Evolutionary conservation across 176 grass and related monocot genomes (phyloP), one percentile per base, ranked within the genome.

Genomic region (Oryza meyeriana): DNA sequence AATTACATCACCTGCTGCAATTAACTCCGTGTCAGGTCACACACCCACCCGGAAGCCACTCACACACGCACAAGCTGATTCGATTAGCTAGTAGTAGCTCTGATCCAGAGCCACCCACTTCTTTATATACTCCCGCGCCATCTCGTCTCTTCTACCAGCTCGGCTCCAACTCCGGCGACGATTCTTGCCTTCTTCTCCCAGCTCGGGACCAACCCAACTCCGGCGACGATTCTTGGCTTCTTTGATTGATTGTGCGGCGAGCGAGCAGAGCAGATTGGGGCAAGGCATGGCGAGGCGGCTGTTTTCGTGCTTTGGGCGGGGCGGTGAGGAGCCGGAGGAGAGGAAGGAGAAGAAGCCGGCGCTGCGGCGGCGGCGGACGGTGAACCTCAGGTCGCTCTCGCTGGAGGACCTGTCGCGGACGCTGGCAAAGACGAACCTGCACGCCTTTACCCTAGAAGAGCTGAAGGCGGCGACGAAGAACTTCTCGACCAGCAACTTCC

Each of bases 371-470:
- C 34, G 69, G 65, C 25, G 83, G 66, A 89, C 79, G 73, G 83
- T 79, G 59, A 89, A 89, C 83, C 74, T 68, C 36, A 63, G 86
- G 26, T 92, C 88, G 28, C 86, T 98, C 74, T 89, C 92, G 22
- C 82, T 90, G 63, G 86, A 93, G 85, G 90, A 98, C 52, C 77
- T 94, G 80, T 94, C 92, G 77, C 36, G 86, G 74, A 91, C 91
- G 67, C 92, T 98, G 70, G 88, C 69, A 22, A 86, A 78, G 2
- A 94, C 95, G 10, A 91, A 75, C 62, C 95, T 98, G 47, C 86
- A 93, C 83, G 88, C 86, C 29, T 98, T 98, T 88, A 98, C 90
- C 71, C 81, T 94, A 30, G 88, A 81, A 6, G 95, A 98, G 88
- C 89, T 98, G 31, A 89, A 89, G 80, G 28, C 75, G 4, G 92